Base-by-base conservation (phyloP, 2,329 filamentous ascomycete species). In the Chaetomium sp. region DNA sequence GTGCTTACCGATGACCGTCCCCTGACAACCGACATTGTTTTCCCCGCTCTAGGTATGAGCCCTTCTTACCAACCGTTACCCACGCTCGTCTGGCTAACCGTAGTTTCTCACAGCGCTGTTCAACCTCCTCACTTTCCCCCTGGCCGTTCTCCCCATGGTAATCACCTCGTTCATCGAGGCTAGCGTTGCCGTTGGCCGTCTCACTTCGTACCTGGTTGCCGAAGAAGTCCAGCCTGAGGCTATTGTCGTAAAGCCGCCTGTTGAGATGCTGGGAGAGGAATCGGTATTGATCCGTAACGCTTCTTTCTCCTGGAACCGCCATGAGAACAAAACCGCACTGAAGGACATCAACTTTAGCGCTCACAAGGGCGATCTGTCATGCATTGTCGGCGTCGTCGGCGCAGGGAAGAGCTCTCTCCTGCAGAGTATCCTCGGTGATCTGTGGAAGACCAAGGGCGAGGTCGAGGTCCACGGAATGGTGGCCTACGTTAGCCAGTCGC, bases 131-230 rank as follows among this genome's bases (percentile, higher is more conserved):
- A 96, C 93, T 0, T 99, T 99, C 79, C 96, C 95, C 1, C 85
- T 99, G 61, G 90, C 95, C 2, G 89, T 99, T 45, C 82, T 99
- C 33, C 95, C 95, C 8, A 98, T 99, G 93, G 93, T 99, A 45
- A 98, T 99, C 70, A 97, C 93, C 0, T 90, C 94, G 7, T 92
- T 99, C 68, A 93, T 99, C 35, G 95, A 99, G 77, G 93, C 95
- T 12, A 91, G 87, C n/a, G 95, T 99, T 62, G 95, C 95, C 27
- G 92, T 96, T 25, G 87, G 86, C 31, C 91, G 95, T 73, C 82
- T 99, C 69, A 95, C 93, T 0, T 85, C 88, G 45, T 99, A 92
- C 77, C 87, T 99, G 65, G 86, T 82, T 0, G 91, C 95, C 0
- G 94, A 98, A 72, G 95, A 99, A 76, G 81, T 99, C 35, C 95